Conservation (phyloP, 2,329 filamentous ascomycete species). For the Colletotrichum falcatum region DNA sequence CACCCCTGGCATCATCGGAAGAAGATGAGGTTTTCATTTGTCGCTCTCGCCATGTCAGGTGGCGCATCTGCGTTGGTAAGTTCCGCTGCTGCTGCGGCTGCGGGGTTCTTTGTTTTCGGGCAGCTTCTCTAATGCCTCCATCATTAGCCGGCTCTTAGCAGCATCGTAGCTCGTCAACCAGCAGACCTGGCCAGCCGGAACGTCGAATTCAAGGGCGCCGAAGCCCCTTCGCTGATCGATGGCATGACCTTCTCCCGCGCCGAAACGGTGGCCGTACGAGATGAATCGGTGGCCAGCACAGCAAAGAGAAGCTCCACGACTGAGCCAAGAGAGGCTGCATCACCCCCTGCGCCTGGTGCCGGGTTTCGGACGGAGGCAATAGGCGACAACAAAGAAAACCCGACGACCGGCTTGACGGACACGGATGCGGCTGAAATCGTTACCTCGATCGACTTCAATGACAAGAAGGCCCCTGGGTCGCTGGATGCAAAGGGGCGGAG, state of each 20-base stretch:
- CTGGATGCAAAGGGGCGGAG: conserved; percentile 32
- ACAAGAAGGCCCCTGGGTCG: conserved; percentile 34
- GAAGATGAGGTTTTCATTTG: conserved; percentile 31
- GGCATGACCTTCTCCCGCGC: conserved; percentile 14
- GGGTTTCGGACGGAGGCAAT: conserved; percentile 9
- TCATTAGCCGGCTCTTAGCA: conserved; percentile 15
- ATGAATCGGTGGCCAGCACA: background rate
- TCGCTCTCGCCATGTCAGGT: conserved; percentile 31
- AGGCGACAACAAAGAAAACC: conserved; percentile 33
- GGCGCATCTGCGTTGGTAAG: conserved; percentile 34
- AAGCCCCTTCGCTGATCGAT: background rate
- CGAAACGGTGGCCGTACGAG: conserved; percentile 1
- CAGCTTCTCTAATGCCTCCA: background rate
- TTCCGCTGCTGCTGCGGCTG: background rate
- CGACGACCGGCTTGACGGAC: conserved; percentile 33
- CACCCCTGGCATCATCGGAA: background rate
- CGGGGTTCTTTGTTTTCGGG: background rate
- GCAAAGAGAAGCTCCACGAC: conserved; percentile 9
- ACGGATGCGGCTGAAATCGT: conserved; percentile 37
- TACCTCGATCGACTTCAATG: conserved; percentile 25
- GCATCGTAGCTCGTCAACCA: conserved; percentile 12
- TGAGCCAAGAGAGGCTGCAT: background rate
- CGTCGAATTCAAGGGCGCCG: conserved; percentile 11
- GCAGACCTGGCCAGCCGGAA: conserved; percentile 11
- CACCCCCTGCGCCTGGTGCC: background rate